phyloP scores from a whole-genome alignment of 2,329 filamentous ascomycete species.

The Exophiala sideris region DNA sequence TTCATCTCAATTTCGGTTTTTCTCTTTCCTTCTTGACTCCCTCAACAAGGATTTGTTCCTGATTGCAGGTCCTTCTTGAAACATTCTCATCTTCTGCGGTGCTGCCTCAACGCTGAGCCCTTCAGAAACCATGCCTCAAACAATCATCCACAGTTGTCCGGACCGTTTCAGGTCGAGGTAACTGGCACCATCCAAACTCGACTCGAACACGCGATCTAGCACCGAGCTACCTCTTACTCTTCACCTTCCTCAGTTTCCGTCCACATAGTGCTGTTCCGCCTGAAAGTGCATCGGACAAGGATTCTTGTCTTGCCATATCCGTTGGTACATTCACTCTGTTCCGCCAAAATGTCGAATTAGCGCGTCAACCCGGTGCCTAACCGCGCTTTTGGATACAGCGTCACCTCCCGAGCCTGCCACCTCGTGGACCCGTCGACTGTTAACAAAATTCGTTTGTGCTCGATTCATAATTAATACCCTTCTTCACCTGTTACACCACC shows the following conservation, averaged over 20 bases:
- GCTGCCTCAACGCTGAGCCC: slow-evolving; percentile 14
- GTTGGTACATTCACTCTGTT: slow-evolving; percentile 7
- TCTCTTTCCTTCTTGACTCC: background rate
- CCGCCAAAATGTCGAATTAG: slow-evolving; percentile 15
- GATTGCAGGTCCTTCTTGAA: background rate
- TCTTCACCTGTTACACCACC: too few species aligned
- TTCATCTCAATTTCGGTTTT: background rate
- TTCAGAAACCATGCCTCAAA: slow-evolving; percentile 18
- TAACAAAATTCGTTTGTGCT: background rate
- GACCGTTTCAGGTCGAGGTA: slow-evolving; percentile 24
- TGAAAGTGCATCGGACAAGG: background rate
- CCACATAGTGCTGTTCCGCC: background rate
- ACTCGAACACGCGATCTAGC: background rate
- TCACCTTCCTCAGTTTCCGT: background rate
- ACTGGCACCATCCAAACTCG: slow-evolving; percentile 10
- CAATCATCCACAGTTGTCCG: slow-evolving; percentile 10
- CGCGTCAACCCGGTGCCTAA: slow-evolving; percentile 8
- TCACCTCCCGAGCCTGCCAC: background rate
- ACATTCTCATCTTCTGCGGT: slow-evolving; percentile 1
- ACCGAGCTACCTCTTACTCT: background rate
- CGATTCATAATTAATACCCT: too few species aligned
- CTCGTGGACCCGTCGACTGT: background rate
- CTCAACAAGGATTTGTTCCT: background rate
- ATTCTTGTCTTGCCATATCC: slow-evolving; percentile 2
- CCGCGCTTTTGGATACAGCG: background rate